Conservation (phyloP, 2,329 filamentous ascomycete species). For the Annulohypoxylon truncatum region DNA sequence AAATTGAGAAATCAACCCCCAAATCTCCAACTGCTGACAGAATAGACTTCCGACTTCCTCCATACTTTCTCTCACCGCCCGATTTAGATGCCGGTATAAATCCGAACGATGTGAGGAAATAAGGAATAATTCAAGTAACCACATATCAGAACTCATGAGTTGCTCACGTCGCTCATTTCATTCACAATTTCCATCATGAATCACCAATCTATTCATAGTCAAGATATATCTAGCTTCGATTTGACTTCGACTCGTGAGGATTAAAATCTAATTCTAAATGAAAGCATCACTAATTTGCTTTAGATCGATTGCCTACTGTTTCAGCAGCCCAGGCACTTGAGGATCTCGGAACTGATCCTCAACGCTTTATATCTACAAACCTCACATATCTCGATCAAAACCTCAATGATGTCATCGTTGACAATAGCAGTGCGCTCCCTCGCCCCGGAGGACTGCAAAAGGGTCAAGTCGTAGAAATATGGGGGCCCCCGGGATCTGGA, state of each 20-base stretch:
- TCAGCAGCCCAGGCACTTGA: slow-evolving; percentile 79
- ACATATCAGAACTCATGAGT: slow-evolving; percentile 28
- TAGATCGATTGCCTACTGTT: slow-evolving; percentile 81
- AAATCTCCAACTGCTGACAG: slow-evolving; percentile 19
- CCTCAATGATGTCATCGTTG: slow-evolving; percentile 52
- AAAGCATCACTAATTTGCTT: slow-evolving; percentile 30
- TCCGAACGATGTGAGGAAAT: not conserved
- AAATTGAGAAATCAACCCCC: slow-evolving; percentile 32
- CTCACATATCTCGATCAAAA: slow-evolving; percentile 63
- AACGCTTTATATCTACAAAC: slow-evolving; percentile 67
- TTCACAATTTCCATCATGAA: slow-evolving; percentile 58
- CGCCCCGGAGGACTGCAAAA: slow-evolving; percentile 71
- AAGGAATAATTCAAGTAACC: not conserved
- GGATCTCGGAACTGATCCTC: slow-evolving; percentile 63
- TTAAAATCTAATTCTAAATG: slow-evolving; percentile 1
- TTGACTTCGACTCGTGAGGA: slow-evolving; percentile 61
- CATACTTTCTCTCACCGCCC: not conserved
- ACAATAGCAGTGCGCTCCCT: slow-evolving; percentile 21
- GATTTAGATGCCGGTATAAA: not conserved
- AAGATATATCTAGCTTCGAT: slow-evolving; percentile 71
- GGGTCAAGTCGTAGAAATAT: slow-evolving; percentile 86
- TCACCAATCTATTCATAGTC: slow-evolving; percentile 69
- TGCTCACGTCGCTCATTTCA: slow-evolving; percentile 1
- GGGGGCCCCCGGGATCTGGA: slow-evolving; percentile 86
- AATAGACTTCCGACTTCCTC: slow-evolving; percentile 17